These are phyloP conservation scores for Lodderomyces oxycetoniae DNA, from an alignment of 1,139 yeast genomes.

Conservation along the genomic window DNA sequence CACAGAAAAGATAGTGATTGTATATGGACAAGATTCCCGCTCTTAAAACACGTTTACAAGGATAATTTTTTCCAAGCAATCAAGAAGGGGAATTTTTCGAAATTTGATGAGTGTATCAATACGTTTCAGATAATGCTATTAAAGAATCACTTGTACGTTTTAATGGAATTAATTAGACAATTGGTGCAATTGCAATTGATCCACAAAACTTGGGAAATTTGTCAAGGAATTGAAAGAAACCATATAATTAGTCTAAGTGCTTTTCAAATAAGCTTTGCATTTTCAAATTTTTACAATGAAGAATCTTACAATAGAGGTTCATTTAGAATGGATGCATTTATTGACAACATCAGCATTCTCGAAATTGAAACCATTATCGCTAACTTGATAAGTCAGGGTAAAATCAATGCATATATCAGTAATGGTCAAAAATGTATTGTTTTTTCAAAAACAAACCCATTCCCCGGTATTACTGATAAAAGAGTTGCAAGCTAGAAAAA, in stretches of 20 bases:
- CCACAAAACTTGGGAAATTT: slow-evolving; percentile 40
- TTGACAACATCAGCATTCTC: slow-evolving; percentile 21
- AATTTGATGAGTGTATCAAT: slow-evolving; percentile 43
- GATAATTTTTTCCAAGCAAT: slow-evolving; percentile 47
- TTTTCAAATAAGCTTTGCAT: slow-evolving; percentile 45
- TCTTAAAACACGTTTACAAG: slow-evolving; percentile 40
- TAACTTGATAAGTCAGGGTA: slow-evolving; percentile 55
- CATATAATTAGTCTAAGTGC: slow-evolving; percentile 46
- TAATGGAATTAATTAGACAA: slow-evolving; percentile 51
- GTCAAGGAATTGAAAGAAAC: slow-evolving; percentile 28
- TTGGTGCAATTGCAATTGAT: slow-evolving; percentile 52
- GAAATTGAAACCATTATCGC: slow-evolving; percentile 73
- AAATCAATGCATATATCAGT: slow-evolving; percentile 78
- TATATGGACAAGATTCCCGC: slow-evolving; percentile 45
- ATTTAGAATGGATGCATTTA: background rate
- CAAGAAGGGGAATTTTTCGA: slow-evolving; percentile 48
- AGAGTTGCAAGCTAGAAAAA: background rate
- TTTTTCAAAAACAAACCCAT: slow-evolving; percentile 69
- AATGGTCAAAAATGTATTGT: slow-evolving; percentile 73
- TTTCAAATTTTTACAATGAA: slow-evolving; percentile 21
- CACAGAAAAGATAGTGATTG: background rate
- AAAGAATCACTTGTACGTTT: slow-evolving; percentile 56
- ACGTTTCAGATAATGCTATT: slow-evolving; percentile 50
- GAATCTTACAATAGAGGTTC: slow-evolving; percentile 1
- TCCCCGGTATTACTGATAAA: slow-evolving; percentile 37